Evolutionary conservation across 495 filamentous ascomycete genomes (phyloP).

Genomic region (Amphirosellinia nigrospora): DNA sequence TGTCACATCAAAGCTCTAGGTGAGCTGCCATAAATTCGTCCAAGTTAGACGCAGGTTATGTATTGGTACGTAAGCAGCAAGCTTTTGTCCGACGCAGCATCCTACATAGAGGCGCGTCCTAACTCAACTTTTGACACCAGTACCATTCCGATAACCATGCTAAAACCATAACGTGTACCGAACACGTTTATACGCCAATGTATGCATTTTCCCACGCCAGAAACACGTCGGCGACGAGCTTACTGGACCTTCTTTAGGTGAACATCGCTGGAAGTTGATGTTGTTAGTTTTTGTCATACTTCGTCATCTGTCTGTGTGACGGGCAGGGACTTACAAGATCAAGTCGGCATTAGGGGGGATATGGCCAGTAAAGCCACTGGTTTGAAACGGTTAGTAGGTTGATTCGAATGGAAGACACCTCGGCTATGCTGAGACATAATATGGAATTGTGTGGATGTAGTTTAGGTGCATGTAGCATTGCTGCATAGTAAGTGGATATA

Average conservation of each 20-base stretch:
- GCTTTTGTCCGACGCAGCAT: not conserved
- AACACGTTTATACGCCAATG: conserved; percentile 1
- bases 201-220: conserved; percentile 2
- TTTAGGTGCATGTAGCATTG: not conserved
- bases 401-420: not conserved
- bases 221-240: conserved; percentile 5
- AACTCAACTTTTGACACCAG: not conserved
- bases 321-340: conserved; percentile 55
- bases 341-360: conserved; percentile 62
- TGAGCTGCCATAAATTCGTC: not conserved
- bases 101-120: not conserved
- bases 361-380: conserved; percentile 69
- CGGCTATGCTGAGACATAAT: not conserved
- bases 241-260: conserved; percentile 56
- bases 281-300: conserved; percentile 23
- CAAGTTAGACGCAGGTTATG: not conserved
- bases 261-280: conserved; percentile 50
- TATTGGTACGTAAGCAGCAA: not conserved
- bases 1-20: not conserved
- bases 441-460: not conserved
- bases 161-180: not conserved
- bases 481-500: not conserved
- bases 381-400: conserved; percentile 35
- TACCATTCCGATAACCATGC: not conserved
- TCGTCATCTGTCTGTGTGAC: not conserved